Evolutionary conservation across 1,284 basidiomycete genomes (phyloP).

Genomic region (Pholiota adiposa): DNA sequence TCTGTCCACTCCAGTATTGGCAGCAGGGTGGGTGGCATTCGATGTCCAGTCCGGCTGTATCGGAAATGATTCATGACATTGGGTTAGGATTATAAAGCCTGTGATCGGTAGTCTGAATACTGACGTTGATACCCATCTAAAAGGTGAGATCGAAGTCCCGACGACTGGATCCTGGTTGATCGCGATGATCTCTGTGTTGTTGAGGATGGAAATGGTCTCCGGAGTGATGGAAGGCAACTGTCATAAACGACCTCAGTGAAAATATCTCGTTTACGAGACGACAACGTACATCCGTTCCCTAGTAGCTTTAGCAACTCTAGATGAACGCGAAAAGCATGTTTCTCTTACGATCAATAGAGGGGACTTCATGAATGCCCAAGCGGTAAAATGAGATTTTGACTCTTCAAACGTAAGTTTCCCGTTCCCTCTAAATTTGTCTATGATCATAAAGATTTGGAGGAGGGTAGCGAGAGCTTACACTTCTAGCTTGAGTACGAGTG

Average conservation of each 20-base stretch:
- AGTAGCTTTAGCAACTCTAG: neutral
- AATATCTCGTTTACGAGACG: neutral
- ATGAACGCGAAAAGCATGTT: neutral
- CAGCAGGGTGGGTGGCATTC: slow-evolving; percentile 53
- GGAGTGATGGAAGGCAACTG: slow-evolving; percentile 55
- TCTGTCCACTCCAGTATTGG: slow-evolving; percentile 64
- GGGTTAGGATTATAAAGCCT: neutral
- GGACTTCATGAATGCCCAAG: slow-evolving; percentile 68
- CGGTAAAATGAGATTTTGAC: slow-evolving; percentile 64
- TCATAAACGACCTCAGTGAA: neutral
- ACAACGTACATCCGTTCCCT: slow-evolving; percentile 44
- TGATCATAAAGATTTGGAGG: neutral
- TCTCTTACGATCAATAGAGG: slow-evolving; percentile 49
- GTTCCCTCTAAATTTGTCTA: slow-evolving; percentile 48
- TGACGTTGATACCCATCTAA: slow-evolving; percentile 67
- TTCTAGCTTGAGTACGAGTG: slow-evolving; percentile 45
- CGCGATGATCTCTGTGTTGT: slow-evolving; percentile 65
- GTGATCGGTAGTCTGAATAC: slow-evolving; percentile 19
- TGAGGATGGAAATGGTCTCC: slow-evolving; percentile 57
- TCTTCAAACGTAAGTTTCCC: slow-evolving; percentile 63
- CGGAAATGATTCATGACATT: slow-evolving; percentile 6
- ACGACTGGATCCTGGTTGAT: slow-evolving; percentile 71
- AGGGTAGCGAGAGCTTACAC: slow-evolving; percentile 39
- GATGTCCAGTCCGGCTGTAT: slow-evolving; percentile 54
- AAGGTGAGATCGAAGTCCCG: slow-evolving; percentile 64